Percentiles rank a stretch among this genome's conserved stretches.
These are phyloP conservation scores for Yamadazyma triangularis DNA, from an alignment of 1,139 yeast genomes.

Conservation along the genomic window DNA sequence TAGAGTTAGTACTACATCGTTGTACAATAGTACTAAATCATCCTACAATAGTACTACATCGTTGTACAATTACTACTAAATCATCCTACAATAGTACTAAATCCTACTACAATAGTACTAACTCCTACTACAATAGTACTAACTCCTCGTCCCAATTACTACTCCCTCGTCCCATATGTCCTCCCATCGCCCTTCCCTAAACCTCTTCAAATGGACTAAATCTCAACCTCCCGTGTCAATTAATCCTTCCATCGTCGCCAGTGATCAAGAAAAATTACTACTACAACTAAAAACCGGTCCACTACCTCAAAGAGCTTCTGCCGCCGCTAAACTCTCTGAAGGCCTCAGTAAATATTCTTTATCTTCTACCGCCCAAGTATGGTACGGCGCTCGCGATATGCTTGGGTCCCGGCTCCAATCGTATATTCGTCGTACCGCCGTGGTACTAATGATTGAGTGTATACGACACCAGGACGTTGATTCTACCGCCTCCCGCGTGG, in stretches of 20 bases:
- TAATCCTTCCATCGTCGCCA: constrained; percentile 55
- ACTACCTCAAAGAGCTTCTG: constrained; percentile 40
- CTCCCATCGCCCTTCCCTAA: constrained; percentile 33
- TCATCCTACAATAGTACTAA: too few relatives aligned
- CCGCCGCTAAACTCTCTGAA: constrained; percentile 49
- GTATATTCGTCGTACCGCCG: constrained; percentile 48
- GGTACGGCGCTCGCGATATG: constrained; percentile 66
- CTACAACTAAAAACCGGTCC: constrained; percentile 35
- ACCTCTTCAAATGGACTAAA: too few relatives aligned
- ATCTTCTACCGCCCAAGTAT: constrained; percentile 64
- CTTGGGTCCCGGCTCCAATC: constrained; percentile 38
- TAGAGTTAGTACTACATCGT: too few relatives aligned
- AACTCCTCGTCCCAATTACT: too few relatives aligned
- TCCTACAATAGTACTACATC: too few relatives aligned
- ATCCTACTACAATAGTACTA: too few relatives aligned
- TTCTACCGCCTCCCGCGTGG: constrained; percentile 41
- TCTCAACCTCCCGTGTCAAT: constrained; percentile 44
- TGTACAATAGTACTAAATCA: too few relatives aligned
- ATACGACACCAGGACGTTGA: constrained; percentile 46
- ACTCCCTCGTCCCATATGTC: constrained; percentile 11
- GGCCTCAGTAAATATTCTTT: constrained; percentile 51
- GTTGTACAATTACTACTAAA: too few relatives aligned
- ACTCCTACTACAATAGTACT: too few relatives aligned
- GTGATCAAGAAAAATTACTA: constrained; percentile 44
- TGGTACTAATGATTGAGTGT: constrained; percentile 54